phyloP scores from a whole-genome alignment of 2,329 filamentous ascomycete species.

The Fusarium sp. region DNA sequence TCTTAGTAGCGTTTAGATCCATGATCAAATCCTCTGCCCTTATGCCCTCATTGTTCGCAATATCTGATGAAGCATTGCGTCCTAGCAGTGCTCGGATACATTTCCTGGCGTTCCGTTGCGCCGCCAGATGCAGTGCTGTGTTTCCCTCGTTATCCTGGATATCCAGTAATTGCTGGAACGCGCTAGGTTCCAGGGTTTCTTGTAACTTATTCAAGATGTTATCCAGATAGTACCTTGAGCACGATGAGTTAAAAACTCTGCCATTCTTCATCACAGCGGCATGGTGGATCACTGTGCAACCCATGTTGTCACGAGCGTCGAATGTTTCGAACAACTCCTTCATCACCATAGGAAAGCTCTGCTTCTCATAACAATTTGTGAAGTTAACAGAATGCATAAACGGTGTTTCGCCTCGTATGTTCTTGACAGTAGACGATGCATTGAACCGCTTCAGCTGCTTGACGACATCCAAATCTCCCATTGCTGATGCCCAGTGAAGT shows the following conservation, averaged over 20 bases:
- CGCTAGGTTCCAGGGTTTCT: conserved; percentile 78
- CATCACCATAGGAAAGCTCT: conserved; percentile 86
- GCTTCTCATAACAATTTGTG: conserved; percentile 95
- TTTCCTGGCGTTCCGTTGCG: conserved; percentile 87
- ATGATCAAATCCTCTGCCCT: conserved; percentile 88
- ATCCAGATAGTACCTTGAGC: conserved; percentile 93
- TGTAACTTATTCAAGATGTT: conserved; percentile 87
- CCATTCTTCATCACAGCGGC: conserved; percentile 89
- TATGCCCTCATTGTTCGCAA: conserved; percentile 83
- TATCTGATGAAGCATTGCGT: conserved; percentile 84
- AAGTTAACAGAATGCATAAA: conserved; percentile 95
- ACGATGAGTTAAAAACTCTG: conserved; percentile 83
- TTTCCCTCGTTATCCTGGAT: conserved; percentile 88
- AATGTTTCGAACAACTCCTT: conserved; percentile 86
- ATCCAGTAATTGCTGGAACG: conserved; percentile 83
- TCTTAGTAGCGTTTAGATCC: conserved; percentile 74
- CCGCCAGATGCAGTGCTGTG: conserved; percentile 80
- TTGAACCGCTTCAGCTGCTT: conserved; percentile 86
- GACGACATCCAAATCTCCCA: conserved; percentile 94
- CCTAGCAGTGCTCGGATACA: conserved; percentile 83
- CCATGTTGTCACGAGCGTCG: conserved; percentile 79
- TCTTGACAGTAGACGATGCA: conserved; percentile 77
- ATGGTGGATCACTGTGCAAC: conserved; percentile 93
- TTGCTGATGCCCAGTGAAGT: conserved; percentile 95
- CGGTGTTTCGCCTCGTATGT: conserved; percentile 83